A percentile compares a stretch with the other conserved stretches of the same genome.
phyloP scores from a whole-genome alignment of 163 green algal species.

The Prototheca wickerhamii region DNA sequence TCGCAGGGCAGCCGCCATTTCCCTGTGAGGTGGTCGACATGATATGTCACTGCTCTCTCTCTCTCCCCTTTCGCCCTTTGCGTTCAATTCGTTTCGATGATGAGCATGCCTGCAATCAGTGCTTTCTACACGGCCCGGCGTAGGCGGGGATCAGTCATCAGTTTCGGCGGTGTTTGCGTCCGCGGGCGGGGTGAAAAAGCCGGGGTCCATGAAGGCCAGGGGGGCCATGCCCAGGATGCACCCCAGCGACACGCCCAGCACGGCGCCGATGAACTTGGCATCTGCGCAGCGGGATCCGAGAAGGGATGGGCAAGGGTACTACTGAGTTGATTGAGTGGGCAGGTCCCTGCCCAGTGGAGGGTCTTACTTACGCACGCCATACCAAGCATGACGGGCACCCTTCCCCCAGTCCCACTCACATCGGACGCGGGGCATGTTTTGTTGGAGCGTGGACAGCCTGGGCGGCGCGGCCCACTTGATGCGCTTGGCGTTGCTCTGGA shows the following conservation, averaged over 20 bases:
- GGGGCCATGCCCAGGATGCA: conserved; percentile 53
- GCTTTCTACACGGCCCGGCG: not conserved
- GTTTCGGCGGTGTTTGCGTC: not conserved
- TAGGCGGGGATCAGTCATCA: not conserved
- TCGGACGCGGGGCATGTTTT: conserved; percentile 10
- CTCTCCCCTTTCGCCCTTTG: no score
- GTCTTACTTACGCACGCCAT: no score
- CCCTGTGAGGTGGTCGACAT: no score
- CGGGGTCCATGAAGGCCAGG: conserved; percentile 29
- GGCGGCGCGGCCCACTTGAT: conserved; percentile 12
- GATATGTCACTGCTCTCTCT: no score
- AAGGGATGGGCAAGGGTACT: no score
- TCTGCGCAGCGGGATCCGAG: no score
- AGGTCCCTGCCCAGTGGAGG: no score
- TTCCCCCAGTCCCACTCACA: conserved; percentile 1
- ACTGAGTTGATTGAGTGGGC: no score
- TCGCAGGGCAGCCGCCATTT: no score
- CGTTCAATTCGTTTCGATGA: not conserved
- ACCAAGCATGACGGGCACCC: no score
- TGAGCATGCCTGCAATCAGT: not conserved
- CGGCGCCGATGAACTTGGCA: conserved; percentile 39
- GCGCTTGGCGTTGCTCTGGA: conserved; percentile 35
- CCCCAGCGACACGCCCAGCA: conserved; percentile 42
- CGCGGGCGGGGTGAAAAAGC: conserved; percentile 3
- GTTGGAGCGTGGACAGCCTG: conserved; percentile 34